These are phyloP conservation scores for Nemania diffusa DNA, from an alignment of 2,329 filamentous ascomycete species.

Conservation along the genomic window DNA sequence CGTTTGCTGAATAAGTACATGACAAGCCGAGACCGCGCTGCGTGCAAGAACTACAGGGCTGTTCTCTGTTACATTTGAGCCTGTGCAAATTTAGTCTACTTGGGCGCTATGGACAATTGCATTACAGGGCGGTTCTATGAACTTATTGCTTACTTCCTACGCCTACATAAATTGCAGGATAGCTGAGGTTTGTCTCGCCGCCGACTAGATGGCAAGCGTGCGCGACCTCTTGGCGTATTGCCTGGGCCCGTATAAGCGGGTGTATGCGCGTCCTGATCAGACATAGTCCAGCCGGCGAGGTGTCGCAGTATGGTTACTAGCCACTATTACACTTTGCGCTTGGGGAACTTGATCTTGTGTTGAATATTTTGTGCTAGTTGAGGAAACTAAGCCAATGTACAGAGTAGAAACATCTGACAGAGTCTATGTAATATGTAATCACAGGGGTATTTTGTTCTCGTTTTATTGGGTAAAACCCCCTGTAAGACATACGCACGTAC, in stretches of 20 bases:
- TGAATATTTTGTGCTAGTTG: background rate
- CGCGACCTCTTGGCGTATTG: constrained; percentile 21
- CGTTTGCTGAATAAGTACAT: constrained; percentile 37
- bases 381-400: background rate
- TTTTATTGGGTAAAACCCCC: too few relatives aligned
- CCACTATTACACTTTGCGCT: background rate
- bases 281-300: background rate
- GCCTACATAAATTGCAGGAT: constrained; percentile 46
- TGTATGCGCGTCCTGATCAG: background rate
- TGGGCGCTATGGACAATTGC: background rate
- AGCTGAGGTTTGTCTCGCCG: constrained; percentile 49
- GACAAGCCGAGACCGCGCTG: constrained; percentile 31
- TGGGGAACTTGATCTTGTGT: background rate
- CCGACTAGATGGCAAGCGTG: constrained; percentile 36
- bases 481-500: too few relatives aligned
- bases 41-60: constrained; percentile 39
- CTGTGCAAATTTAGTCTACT: constrained; percentile 14
- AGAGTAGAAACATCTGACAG: background rate
- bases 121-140: background rate
- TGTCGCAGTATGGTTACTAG: background rate
- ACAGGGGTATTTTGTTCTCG: too few relatives aligned
- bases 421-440: background rate
- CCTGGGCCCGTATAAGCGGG: constrained; percentile 5
- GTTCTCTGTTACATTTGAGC: constrained; percentile 39
- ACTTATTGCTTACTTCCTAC: constrained; percentile 46